A percentile compares a stretch with the other conserved stretches of the same genome.
These are phyloP conservation scores for Coemansia furcata DNA, from an alignment of 192 early-diverging fungal species.

Conservation along the genomic window DNA sequence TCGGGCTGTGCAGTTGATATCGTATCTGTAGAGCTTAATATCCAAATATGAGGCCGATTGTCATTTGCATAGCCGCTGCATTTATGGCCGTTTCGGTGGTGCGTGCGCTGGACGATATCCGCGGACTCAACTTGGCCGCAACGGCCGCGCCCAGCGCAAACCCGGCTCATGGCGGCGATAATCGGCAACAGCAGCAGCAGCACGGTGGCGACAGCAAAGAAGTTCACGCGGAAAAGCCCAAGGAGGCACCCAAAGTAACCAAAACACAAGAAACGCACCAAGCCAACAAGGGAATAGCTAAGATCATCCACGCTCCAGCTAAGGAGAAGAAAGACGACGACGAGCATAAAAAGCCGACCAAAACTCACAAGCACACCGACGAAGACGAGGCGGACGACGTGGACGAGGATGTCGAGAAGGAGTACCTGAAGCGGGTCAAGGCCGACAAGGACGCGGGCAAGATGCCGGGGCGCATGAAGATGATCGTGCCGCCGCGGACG, in stretches of 20 bases:
- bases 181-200: conserved; percentile 10
- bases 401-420: conserved; percentile 32
- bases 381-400: conserved; percentile 22
- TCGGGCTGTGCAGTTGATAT: neutral
- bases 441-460: conserved; percentile 49
- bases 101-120: neutral
- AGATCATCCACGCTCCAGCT: conserved; percentile 6
- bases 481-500: conserved; percentile 49
- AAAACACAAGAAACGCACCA: conserved; percentile 17
- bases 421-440: conserved; percentile 47
- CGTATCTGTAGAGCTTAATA: neutral
- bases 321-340: conserved; percentile 14
- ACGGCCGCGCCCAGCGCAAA: neutral
- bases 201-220: conserved; percentile 2
- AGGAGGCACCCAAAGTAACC: conserved; percentile 6
- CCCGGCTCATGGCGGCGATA: conserved; percentile 9
- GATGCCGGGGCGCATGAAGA: conserved; percentile 50
- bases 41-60: conserved; percentile 17
- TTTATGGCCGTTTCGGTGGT: conserved; percentile 7
- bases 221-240: conserved; percentile 15
- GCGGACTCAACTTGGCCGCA: conserved; percentile 11
- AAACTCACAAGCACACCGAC: conserved; percentile 36
- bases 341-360: conserved; percentile 30
- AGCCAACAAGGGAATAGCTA: neutral
- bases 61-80: conserved; percentile 22